phyloP scores from a whole-genome alignment of 345 rosid genomes.

The Gossypium australe region DNA sequence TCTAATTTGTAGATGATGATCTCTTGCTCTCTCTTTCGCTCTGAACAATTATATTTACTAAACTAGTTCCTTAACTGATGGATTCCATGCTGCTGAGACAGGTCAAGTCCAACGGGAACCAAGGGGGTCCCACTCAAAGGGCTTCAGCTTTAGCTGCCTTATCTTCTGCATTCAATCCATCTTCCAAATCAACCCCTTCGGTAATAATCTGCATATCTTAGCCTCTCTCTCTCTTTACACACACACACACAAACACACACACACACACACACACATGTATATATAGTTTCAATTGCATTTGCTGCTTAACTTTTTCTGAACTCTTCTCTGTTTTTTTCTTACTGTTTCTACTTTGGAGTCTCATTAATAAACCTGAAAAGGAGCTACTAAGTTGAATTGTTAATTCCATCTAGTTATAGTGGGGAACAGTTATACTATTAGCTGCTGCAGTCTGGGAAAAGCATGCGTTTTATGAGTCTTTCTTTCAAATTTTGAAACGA shows the following conservation, averaged over 20 bases:
- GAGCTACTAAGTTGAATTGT: neutral
- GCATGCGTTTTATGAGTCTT: neutral
- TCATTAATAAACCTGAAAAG: neutral
- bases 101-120: constrained; percentile 71
- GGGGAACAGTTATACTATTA: neutral
- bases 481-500: neutral
- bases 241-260: no score
- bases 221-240: neutral
- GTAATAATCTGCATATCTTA: constrained; percentile 32
- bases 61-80: constrained; percentile 3
- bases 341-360: constrained; percentile 5
- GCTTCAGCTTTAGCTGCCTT: constrained; percentile 98
- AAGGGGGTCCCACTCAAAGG: constrained; percentile 92
- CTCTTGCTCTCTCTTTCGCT: neutral
- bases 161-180: constrained; percentile 72
- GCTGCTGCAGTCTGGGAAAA: neutral
- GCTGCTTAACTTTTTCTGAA: neutral
- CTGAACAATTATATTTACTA: neutral
- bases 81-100: constrained; percentile 28
- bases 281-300: neutral
- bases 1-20: neutral
- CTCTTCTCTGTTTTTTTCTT: neutral
- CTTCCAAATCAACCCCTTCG: constrained; percentile 42
- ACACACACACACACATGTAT: neutral
- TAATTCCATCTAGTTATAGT: neutral